Base-by-base conservation (phyloP, 1,139 yeast species). In the Magnusiomyces sp. region DNA sequence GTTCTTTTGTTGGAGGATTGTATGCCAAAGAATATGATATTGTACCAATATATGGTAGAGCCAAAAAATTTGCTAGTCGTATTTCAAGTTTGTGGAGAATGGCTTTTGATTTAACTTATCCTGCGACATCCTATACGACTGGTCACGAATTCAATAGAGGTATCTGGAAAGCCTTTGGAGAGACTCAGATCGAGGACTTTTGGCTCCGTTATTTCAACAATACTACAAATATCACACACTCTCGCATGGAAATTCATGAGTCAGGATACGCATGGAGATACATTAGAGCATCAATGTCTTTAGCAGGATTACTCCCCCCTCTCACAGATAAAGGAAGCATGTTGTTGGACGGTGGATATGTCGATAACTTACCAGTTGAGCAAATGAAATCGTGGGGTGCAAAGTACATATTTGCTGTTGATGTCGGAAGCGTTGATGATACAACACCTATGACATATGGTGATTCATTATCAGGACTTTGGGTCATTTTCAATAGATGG, bases 141-240 rank as follows among this genome's bases (percentile, higher is more conserved):
- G 98, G 98, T 1, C 95, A 92, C 67, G 97, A 89, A 65, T 92
- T 92, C 66, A 92, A 92, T 65, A 75, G 97, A 58, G 97, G 98
- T 45, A 81, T 92, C 17, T 92, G 97, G 97, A 92, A 92, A 64
- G 79, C 88, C 0, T 85, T 92, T 69, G 97, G 97, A 0, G 94
- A 88, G 56, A 75, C 83, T 20, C 83, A 95, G 60, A 87, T 92
- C 57, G 98, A 92, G 62, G 98, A 92, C 64, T 90, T 92, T 64
- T 92, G 98, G 98, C 75, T 92, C 53, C 80, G 77, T 54, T 92
- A 80, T 62, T 92, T 79, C 62, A 81, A 94, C 62, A 92, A 92
- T 62, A 87, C 97, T 0, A 92, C 98, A n/a, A 92, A 92, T 62
- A 87, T 92, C 52, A 92, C 98, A 2, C 88, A 89, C 58, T 90